A percentile compares a stretch with the other conserved stretches of the same genome.
phyloP scores from a whole-genome alignment of 495 filamentous ascomycete species.

The Xylaria flabelliformis region DNA sequence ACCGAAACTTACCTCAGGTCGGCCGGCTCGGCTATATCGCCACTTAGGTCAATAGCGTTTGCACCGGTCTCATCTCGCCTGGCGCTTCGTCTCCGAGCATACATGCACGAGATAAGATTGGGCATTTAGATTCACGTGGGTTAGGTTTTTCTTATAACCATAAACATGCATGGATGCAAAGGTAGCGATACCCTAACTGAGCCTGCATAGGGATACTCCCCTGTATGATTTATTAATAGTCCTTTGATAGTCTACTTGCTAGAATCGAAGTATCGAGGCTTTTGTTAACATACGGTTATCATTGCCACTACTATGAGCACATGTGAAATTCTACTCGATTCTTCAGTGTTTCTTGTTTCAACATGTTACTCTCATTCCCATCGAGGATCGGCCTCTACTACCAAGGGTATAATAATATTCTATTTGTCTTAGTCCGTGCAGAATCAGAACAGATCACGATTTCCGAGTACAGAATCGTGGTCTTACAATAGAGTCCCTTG shows the following conservation, averaged over 20 bases:
- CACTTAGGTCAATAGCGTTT: not conserved
- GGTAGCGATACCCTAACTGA: no score
- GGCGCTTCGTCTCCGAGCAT: not conserved
- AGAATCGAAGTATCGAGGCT: not conserved
- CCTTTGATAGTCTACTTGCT: not conserved
- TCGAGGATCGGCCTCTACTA: not conserved
- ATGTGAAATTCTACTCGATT: not conserved
- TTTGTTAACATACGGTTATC: not conserved
- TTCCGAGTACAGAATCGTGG: not conserved
- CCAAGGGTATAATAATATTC: not conserved
- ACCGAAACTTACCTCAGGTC: no score
- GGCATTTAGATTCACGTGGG: no score
- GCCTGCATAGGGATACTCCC: not conserved
- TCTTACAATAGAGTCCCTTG: not conserved
- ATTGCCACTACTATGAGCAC: not conserved
- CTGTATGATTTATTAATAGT: no score
- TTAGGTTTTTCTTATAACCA: no score
- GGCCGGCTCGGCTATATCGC: no score
- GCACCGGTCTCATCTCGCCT: no score
- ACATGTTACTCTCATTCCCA: not conserved
- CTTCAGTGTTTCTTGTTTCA: not conserved
- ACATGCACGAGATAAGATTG: not conserved
- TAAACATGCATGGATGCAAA: no score
- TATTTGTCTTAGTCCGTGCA: not conserved
- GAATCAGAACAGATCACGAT: not conserved